Evolutionary conservation across 1,284 basidiomycete genomes (phyloP).

Genomic region (Gomphus sp.): DNA sequence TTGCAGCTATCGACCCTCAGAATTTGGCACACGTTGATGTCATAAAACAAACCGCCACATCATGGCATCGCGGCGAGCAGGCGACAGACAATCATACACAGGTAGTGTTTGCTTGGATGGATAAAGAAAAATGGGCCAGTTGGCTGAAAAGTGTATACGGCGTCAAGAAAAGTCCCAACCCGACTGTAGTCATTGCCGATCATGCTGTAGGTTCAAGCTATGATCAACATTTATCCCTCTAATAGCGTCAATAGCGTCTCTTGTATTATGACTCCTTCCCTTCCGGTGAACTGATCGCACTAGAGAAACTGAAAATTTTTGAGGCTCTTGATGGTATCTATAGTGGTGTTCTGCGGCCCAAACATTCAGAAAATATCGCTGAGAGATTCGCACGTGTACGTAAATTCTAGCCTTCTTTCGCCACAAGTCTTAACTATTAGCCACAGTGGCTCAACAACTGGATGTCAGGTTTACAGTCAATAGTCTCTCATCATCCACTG

Average conservation of each 20-base stretch:
- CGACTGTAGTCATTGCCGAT: conserved; percentile 67
- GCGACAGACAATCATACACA: conserved; percentile 30
- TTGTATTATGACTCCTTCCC: conserved; percentile 58
- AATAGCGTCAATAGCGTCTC: conserved; percentile 35
- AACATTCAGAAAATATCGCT: conserved; percentile 60
- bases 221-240: not conserved
- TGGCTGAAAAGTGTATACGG: conserved; percentile 90
- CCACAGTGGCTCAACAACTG: conserved; percentile 6
- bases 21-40: conserved; percentile 13
- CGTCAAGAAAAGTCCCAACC: conserved; percentile 37
- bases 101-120: conserved; percentile 83
- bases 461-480: conserved; percentile 4
- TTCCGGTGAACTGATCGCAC: conserved; percentile 39
- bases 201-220: conserved; percentile 49
- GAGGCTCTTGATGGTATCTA: conserved; percentile 60
- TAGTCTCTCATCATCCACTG: conserved; percentile 12
- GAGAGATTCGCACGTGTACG: conserved; percentile 62
- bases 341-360: conserved; percentile 43
- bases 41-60: conserved; percentile 46
- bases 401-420: conserved; percentile 11
- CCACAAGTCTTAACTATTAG: not conserved
- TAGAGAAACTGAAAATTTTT: conserved; percentile 48
- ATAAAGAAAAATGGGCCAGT: conserved; percentile 66
- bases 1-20: conserved; percentile 39
- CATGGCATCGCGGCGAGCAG: conserved; percentile 39